A percentile compares a stretch with the other conserved stretches of the same genome.
Evolutionary conservation across 352 stramenopile species (phyloP).

Genomic region (Phytophthora cryptogea): DNA sequence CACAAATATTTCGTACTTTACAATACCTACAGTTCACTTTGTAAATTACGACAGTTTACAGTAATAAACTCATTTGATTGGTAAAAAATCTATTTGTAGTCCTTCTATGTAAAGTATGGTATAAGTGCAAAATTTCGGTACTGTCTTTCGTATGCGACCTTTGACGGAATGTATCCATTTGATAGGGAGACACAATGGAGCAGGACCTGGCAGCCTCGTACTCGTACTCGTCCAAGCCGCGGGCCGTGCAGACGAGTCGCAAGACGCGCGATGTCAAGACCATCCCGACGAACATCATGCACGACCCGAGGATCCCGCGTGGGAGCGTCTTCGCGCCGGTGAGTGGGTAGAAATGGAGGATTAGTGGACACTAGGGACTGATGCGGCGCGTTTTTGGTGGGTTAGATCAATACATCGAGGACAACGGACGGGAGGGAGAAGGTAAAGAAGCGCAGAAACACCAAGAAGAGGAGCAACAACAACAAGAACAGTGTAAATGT

Average conservation of each 20-base stretch:
- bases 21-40: background rate
- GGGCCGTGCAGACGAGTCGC: conserved; percentile 69
- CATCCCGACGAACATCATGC: conserved; percentile 70
- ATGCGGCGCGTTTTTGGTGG: background rate
- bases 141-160: conserved; percentile 18
- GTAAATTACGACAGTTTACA: no score
- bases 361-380: background rate
- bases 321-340: conserved; percentile 70
- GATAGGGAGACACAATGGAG: conserved; percentile 22
- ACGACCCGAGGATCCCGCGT: conserved; percentile 64
- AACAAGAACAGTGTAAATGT: conserved; percentile 27
- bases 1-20: conserved; percentile 10
- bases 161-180: conserved; percentile 31
- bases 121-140: conserved; percentile 1
- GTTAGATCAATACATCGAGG: conserved; percentile 16
- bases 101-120: no score
- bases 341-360: conserved; percentile 1
- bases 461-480: conserved; percentile 34
- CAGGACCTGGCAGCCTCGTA: conserved; percentile 61
- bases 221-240: conserved; percentile 79
- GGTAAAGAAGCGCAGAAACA: conserved; percentile 35
- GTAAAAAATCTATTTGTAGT: no score
- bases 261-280: conserved; percentile 51
- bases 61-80: no score
- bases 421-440: conserved; percentile 36